Conservation (phyloP, 495 filamentous ascomycete species). For the Antarctomyces pellizariae region DNA sequence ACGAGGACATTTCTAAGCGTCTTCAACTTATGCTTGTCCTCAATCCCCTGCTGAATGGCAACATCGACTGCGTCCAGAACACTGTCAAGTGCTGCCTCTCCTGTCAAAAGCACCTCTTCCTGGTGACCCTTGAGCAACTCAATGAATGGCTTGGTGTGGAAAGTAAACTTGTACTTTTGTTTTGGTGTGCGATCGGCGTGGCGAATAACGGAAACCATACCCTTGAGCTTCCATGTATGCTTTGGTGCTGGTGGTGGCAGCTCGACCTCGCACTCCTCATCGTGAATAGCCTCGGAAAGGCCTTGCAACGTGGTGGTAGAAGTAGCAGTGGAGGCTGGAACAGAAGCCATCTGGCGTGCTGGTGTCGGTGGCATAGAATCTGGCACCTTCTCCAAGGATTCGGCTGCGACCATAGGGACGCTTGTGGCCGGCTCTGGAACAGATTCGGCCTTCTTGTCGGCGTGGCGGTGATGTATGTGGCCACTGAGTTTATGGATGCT, state of each 20-base stretch:
- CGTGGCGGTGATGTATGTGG: too few relatives aligned
- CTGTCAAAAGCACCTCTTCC: slow-evolving; percentile 87
- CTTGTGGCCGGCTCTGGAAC: too few relatives aligned
- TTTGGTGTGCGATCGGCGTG: slow-evolving; percentile 96
- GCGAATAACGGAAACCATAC: slow-evolving; percentile 89
- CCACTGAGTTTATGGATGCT: slow-evolving; percentile 36
- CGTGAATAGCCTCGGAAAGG: too few relatives aligned
- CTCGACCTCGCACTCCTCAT: too few relatives aligned
- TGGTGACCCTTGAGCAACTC: slow-evolving; percentile 82
- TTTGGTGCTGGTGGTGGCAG: slow-evolving; percentile 70
- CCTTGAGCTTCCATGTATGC: slow-evolving; percentile 92
- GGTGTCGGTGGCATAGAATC: too few relatives aligned
- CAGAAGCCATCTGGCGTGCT: too few relatives aligned
- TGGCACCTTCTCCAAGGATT: too few relatives aligned
- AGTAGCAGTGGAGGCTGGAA: too few relatives aligned
- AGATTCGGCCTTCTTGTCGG: too few relatives aligned
- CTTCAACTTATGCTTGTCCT: slow-evolving; percentile 71
- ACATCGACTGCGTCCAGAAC: slow-evolving; percentile 64
- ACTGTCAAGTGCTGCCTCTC: slow-evolving; percentile 71
- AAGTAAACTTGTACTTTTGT: slow-evolving; percentile 98
- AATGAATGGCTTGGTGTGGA: slow-evolving; percentile 89
- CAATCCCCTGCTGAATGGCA: slow-evolving; percentile 51
- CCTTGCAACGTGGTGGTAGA: too few relatives aligned
- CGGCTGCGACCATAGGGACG: too few relatives aligned
- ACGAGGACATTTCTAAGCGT: slow-evolving; percentile 63